Percentiles rank a stretch among this genome's conserved stretches.
phyloP scores from a whole-genome alignment of 805 yeast genomes.

The Candida awuae region DNA sequence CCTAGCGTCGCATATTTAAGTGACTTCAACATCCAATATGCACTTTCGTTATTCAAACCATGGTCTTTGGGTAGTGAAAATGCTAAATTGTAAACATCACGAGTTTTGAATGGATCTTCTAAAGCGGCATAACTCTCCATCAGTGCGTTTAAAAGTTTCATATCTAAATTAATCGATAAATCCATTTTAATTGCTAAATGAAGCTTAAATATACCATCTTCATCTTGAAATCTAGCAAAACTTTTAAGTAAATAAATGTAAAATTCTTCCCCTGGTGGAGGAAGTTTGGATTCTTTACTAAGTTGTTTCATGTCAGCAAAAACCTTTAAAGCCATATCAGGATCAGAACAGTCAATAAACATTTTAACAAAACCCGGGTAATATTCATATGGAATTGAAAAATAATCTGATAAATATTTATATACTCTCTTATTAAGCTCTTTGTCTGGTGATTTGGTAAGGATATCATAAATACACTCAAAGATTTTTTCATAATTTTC shows the following conservation, averaged over 20 bases:
- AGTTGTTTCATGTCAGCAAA: slow-evolving; percentile 53
- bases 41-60: slow-evolving; percentile 56
- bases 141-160: slow-evolving; percentile 50
- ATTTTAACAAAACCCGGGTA: slow-evolving; percentile 52
- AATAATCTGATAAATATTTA: slow-evolving; percentile 46
- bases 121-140: slow-evolving; percentile 57
- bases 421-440: slow-evolving; percentile 52
- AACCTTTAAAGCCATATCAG: slow-evolving; percentile 54
- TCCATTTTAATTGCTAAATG: slow-evolving; percentile 63
- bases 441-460: slow-evolving; percentile 6
- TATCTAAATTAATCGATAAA: slow-evolving; percentile 44
- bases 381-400: slow-evolving; percentile 48
- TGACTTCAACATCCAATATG: slow-evolving; percentile 58
- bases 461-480: slow-evolving; percentile 12
- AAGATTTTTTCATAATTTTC: slow-evolving; percentile 16
- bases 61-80: slow-evolving; percentile 41
- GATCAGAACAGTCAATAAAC: slow-evolving; percentile 45
- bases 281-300: slow-evolving; percentile 44
- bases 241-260: slow-evolving; percentile 52
- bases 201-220: slow-evolving; percentile 57
- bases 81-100: slow-evolving; percentile 55
- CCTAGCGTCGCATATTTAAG: slow-evolving; percentile 45
- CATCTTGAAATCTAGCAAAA: slow-evolving; percentile 52
- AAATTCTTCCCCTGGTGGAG: slow-evolving; percentile 47
- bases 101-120: slow-evolving; percentile 46